Evolutionary conservation across 2,329 filamentous ascomycete species (phyloP), one percentile per base, ranked within the genome.

Genomic region (Aspergillus hortae): DNA sequence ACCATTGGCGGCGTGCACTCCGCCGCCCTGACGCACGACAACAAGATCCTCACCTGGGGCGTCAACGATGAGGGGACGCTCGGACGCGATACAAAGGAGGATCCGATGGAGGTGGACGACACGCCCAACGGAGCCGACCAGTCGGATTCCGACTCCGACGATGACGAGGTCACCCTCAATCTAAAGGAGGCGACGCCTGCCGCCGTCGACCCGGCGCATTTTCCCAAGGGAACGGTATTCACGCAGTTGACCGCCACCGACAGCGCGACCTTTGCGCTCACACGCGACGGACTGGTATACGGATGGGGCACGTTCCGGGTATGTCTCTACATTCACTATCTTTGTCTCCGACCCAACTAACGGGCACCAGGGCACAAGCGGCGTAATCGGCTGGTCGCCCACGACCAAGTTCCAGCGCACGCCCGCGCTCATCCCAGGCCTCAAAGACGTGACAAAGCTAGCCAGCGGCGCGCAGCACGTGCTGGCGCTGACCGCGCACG

Each of bases 11-110:
- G 88, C 48, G 91, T 92, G 86, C 90, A 95, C 71, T 83, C 79
- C 46, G 79, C 86, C 49, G 89, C 85, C 5, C 74, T 94, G 44
- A 92, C 89, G 42, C 80, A 84, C 54, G 86, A 92, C 68, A 89
- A 90, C 75, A 85, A 83, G 72, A 87, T 94, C 59, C 73, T 91
- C 49, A 92, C 88, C n/a, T 95, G 89, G 90, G 90, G 90, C 48
- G 89, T 92, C 60, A 94, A 94, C 66, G 89, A 92, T 65, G 83
- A 90, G 62, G 86, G 86, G 56, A 87, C 89, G 6, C 79, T 94
- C 17, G 90, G 89, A 41, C 80, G 90, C 62, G 82, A 89, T 65
- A 91, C 88, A 11, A 54, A 36, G 43, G 25, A 55, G 9, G 49
- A 52, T 4, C 75, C 74, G 15, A 0, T n/a, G 3, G 10, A 85